Conservation (phyloP, 345 rosid genomes). For the Eucalyptus erythrocorys region DNA sequence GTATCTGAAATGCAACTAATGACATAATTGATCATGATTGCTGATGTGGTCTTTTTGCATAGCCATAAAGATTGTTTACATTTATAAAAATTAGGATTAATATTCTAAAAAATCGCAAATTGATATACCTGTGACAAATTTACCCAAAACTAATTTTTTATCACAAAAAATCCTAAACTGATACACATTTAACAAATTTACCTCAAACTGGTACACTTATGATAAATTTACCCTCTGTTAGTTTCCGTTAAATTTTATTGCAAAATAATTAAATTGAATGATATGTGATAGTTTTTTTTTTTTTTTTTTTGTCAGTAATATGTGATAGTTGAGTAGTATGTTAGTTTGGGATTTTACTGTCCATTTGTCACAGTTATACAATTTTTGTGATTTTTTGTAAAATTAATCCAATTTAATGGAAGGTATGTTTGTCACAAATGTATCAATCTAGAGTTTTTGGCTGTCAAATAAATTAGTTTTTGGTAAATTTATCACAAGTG, state of each 20-base stretch:
- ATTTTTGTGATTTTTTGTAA: too few species aligned
- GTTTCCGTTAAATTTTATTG: too few species aligned
- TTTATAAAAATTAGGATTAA: not conserved
- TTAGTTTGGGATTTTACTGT: fast-evolving
- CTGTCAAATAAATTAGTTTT: too few species aligned
- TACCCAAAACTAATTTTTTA: fast-evolving
- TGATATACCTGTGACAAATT: fast-evolving
- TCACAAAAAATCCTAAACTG: too few species aligned
- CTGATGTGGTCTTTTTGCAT: not conserved
- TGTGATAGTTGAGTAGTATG: fast-evolving
- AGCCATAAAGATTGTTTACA: not conserved
- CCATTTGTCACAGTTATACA: too few species aligned
- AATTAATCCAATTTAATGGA: too few species aligned
- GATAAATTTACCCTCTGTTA: fast-evolving
- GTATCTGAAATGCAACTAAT: not conserved
- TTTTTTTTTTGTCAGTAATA: too few species aligned
- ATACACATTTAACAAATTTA: too few species aligned
- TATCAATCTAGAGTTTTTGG: too few species aligned
- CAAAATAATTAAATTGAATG: too few species aligned
- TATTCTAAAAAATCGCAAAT: fast-evolving
- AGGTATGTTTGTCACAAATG: too few species aligned
- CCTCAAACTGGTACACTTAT: fast-evolving
- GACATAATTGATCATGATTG: not conserved
- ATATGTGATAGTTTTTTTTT: fast-evolving
- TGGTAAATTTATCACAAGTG: too few species aligned